phyloP scores from a whole-genome alignment of 2,329 filamentous ascomycete genomes.

The Elsinoe arachidis region DNA sequence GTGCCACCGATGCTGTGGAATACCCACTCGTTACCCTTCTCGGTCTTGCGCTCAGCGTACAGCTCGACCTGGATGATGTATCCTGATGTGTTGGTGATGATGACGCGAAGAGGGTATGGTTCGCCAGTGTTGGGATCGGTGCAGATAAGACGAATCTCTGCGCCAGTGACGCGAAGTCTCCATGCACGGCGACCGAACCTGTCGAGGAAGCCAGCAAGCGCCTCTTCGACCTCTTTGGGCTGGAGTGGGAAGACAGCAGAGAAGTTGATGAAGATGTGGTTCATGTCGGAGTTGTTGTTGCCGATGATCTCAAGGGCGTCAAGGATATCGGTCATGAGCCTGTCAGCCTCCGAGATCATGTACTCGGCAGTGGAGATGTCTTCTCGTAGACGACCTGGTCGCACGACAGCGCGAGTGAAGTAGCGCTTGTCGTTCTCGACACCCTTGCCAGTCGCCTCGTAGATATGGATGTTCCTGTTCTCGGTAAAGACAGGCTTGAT shows the following conservation, averaged over 20 bases:
- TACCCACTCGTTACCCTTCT: constrained; percentile 88
- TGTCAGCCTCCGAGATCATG: constrained; percentile 91
- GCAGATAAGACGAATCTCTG: constrained; percentile 97
- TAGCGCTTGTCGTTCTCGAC: constrained; percentile 96
- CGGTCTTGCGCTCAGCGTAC: constrained; percentile 94
- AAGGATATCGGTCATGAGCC: constrained; percentile 93
- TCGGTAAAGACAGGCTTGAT: constrained; percentile 98
- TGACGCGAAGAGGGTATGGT: constrained; percentile 85
- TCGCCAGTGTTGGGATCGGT: constrained; percentile 77
- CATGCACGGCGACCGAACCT: constrained; percentile 91
- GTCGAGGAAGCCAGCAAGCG: constrained; percentile 88
- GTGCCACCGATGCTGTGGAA: constrained; percentile 97
- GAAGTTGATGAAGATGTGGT: constrained; percentile 99
- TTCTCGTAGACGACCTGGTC: constrained; percentile 86
- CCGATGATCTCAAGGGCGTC: constrained; percentile 97
- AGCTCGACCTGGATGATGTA: constrained; percentile 97
- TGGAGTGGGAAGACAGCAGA: constrained; percentile 89
- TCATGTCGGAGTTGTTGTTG: constrained; percentile 98
- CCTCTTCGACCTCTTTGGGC: constrained; percentile 83
- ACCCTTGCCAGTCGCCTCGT: constrained; percentile 90
- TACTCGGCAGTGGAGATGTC: constrained; percentile 99
- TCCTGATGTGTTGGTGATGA: constrained; percentile 96
- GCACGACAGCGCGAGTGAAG: constrained; percentile 92
- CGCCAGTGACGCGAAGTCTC: constrained; percentile 92
- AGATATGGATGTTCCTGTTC: constrained; percentile 98